Conservation (phyloP, 768 basidiomycete species). For the Glaciozyma martinii region DNA sequence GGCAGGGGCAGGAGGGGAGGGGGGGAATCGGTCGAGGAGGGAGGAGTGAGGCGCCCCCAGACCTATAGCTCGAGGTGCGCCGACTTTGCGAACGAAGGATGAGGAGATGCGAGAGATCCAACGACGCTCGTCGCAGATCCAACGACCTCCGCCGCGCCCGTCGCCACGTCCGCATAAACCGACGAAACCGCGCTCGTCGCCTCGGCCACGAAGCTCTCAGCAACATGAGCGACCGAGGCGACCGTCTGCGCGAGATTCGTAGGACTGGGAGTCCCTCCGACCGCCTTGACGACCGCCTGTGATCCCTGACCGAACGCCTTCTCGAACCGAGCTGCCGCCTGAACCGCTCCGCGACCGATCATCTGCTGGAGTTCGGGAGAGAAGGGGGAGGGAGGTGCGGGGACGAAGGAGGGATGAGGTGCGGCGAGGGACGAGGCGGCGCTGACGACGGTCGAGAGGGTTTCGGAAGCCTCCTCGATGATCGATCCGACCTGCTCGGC, state of each 20-base stretch:
- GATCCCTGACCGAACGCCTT: conserved; percentile 15
- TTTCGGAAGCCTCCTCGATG: not conserved
- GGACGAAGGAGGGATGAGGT: not conserved
- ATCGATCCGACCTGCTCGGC: conserved; percentile 5
- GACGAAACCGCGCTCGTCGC: not conserved
- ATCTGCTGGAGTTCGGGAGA: not conserved
- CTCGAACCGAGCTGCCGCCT: not conserved
- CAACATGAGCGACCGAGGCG: not conserved
- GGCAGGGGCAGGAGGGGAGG: no score
- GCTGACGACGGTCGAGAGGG: conserved; percentile 8
- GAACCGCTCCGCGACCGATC: not conserved
- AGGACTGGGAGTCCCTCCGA: conserved; percentile 14
- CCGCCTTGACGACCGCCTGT: conserved; percentile 1
- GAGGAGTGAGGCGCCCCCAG: no score
- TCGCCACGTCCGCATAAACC: not conserved
- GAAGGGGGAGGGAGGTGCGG: not conserved
- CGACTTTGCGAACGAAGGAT: no score
- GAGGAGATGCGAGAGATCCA: no score
- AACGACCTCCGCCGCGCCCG: not conserved
- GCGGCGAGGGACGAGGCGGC: conserved; percentile 3
- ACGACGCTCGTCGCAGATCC: no score
- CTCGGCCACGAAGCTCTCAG: not conserved
- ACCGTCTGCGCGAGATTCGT: conserved; percentile 16
- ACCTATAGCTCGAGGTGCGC: no score
- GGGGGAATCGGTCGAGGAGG: no score